Evolutionary conservation across 2,329 filamentous ascomycete species (phyloP).

Genomic region (Cladosporium sp.): DNA sequence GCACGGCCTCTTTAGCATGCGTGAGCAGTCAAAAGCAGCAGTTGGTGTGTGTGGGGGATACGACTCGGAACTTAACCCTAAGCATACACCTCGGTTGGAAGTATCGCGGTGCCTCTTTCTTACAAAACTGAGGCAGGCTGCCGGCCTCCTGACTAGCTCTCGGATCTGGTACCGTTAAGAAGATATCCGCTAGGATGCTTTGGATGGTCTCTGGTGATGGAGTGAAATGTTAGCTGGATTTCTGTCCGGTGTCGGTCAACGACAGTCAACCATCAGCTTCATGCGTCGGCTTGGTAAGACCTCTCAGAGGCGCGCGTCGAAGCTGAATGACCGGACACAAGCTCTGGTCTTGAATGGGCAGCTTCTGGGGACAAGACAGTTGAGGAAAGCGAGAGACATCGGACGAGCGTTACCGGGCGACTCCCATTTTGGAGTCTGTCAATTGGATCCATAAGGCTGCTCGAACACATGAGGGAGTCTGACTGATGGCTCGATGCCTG

Average conservation of each 20-base stretch:
- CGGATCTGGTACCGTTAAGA: conserved; percentile 9
- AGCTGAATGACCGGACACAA: conserved; percentile 64
- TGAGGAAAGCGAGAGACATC: conserved; percentile 41
- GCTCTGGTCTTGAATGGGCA: conserved; percentile 61
- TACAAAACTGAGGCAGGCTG: conserved; percentile 52
- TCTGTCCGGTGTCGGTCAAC: conserved; percentile 21
- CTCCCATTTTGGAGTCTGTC: conserved; percentile 42
- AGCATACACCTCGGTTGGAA: conserved; percentile 62
- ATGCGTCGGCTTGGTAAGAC: conserved; percentile 78
- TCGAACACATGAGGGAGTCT: conserved; percentile 13
- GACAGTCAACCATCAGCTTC: conserved; percentile 55
- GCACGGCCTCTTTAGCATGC: conserved; percentile 46
- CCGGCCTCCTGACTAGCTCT: conserved; percentile 44
- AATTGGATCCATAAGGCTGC: conserved; percentile 45
- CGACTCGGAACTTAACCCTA: conserved; percentile 97
- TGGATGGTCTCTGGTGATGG: conserved; percentile 15
- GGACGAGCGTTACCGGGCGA: conserved; percentile 49
- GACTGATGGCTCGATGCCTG: conserved; percentile 21
- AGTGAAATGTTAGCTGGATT: conserved; percentile 30
- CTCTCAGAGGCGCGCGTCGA: conserved; percentile 75
- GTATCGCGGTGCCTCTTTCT: conserved; percentile 36
- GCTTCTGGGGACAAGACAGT: conserved; percentile 44
- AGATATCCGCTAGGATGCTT: conserved; percentile 15
- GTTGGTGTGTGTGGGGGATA: conserved; percentile 47
- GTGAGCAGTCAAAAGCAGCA: conserved; percentile 8